phyloP scores from a whole-genome alignment of 2,329 filamentous ascomycete species.

The Epichloe elymi region DNA sequence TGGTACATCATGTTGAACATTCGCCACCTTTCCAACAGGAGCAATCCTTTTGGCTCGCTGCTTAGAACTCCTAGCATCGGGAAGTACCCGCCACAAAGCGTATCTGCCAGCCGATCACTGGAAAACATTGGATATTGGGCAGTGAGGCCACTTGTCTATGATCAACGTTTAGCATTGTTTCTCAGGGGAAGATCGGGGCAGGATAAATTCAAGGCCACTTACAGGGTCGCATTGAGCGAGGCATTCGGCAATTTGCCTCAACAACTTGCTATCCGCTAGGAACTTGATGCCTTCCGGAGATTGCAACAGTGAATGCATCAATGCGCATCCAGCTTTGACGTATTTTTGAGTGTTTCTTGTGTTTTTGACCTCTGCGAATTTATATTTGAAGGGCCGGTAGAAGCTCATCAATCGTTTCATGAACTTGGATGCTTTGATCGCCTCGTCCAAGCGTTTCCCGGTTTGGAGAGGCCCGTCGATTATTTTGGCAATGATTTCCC shows the following conservation, averaged over 20 bases:
- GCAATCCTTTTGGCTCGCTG: constrained; percentile 66
- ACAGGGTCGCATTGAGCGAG: constrained; percentile 88
- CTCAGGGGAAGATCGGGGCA: neutral
- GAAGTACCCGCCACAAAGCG: constrained; percentile 86
- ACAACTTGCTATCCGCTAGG: constrained; percentile 78
- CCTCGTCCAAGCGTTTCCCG: constrained; percentile 84
- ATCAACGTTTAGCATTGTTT: constrained; percentile 6
- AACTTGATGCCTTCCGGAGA: constrained; percentile 76
- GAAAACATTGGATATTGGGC: constrained; percentile 86
- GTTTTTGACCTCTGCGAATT: constrained; percentile 81
- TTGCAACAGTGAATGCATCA: constrained; percentile 78
- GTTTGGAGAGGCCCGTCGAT: constrained; percentile 89
- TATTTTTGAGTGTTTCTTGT: constrained; percentile 92
- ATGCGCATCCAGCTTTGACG: constrained; percentile 73
- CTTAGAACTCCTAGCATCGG: constrained; percentile 81
- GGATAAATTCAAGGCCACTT: constrained; percentile 15
- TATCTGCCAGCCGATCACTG: constrained; percentile 68
- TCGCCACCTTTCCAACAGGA: constrained; percentile 88
- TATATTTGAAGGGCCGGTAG: constrained; percentile 91
- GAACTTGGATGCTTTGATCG: constrained; percentile 89
- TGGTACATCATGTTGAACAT: constrained; percentile 99
- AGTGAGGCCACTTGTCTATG: constrained; percentile 55
- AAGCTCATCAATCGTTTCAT: constrained; percentile 91
- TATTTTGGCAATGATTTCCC: constrained; percentile 80
- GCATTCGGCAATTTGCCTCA: constrained; percentile 90